Evolutionary conservation across 305 asterid species (phyloP), one percentile per base, ranked within the genome.

Genomic region (Fraxinus platypoda): DNA sequence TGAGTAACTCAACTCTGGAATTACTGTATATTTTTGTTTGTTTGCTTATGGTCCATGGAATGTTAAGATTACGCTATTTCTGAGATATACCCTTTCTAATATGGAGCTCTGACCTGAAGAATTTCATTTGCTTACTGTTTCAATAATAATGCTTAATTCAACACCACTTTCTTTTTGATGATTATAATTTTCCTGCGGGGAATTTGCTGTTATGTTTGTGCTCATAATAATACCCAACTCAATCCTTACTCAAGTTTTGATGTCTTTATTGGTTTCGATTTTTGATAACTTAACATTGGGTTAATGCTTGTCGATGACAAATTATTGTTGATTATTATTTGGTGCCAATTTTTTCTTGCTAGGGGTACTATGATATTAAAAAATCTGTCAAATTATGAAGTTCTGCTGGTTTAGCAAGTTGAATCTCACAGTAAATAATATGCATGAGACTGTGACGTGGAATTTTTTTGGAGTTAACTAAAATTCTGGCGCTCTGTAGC

Each of bases 1-100:
- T 97, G 88, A 77, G 81, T 79, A 73, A 82, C 28, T 84, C 64
- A 59, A 43, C 66, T 80, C 89, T 52, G 35, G 75, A 80, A 77
- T 77, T 71, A 80, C 31, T 57, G 52, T 25, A 59, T 23, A 80
- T 64, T 62, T 75, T 82, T 86, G 11, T 5, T 78, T 38, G 71
- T 57, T 84, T 74, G 68, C 64, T 75, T 78, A 35, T 34, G 72
- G 76, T 62, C 71, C 35, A 12, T 66, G 74, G 35, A 26, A 28
- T 25, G n/a, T 66, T 25, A 68, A 68, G 15, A 13, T 28, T 68
- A 12, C 4, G 4, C 3, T 13, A 15, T 68, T 26, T 68, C n/a
- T 25, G 19, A 68, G 33, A 68, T 11, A 4, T 13, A 26, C 38
- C 23, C 17, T 68, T 26, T 68, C 35, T 11, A 68, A 68, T 68